These are phyloP conservation scores for Phoenix roebelenii DNA, from an alignment of 176 grass and related monocot genomes.

Conservation along the genomic window DNA sequence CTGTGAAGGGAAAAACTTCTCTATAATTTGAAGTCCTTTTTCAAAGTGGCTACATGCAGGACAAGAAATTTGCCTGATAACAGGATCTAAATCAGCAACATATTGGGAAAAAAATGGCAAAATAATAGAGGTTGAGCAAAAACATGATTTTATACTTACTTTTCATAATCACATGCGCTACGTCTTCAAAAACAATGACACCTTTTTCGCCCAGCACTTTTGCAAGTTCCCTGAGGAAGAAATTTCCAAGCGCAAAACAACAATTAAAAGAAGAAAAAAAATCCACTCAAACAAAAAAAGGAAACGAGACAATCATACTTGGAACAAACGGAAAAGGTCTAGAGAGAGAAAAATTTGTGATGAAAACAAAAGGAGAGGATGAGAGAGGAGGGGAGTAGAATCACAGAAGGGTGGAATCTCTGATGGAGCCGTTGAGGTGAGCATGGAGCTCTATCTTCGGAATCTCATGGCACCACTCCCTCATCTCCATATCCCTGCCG, in stretches of 20 bases:
- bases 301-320: no score
- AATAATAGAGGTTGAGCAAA: not conserved
- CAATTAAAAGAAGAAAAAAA: not conserved
- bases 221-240: slow-evolving; percentile 67
- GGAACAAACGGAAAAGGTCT: not conserved
- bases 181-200: slow-evolving; percentile 65
- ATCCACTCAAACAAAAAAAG: not conserved
- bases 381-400: slow-evolving; percentile 15
- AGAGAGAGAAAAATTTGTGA: not conserved
- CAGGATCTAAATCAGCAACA: no score
- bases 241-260: slow-evolving; percentile 21
- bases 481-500: slow-evolving; percentile 29
- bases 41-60: no score
- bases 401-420: slow-evolving; percentile 89
- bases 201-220: slow-evolving; percentile 59
- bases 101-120: not conserved
- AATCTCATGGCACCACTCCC: slow-evolving; percentile 66
- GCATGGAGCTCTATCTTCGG: slow-evolving; percentile 98
- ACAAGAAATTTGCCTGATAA: no score
- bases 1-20: no score
- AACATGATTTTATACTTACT: slow-evolving; percentile 28
- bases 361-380: not conserved
- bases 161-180: slow-evolving; percentile 76
- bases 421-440: slow-evolving; percentile 92
- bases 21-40: no score